A percentile compares a stretch with the other conserved stretches of the same genome.
These are phyloP conservation scores for Geosmithia putterillii DNA, from an alignment of 2,329 filamentous ascomycete genomes.

Conservation along the genomic window DNA sequence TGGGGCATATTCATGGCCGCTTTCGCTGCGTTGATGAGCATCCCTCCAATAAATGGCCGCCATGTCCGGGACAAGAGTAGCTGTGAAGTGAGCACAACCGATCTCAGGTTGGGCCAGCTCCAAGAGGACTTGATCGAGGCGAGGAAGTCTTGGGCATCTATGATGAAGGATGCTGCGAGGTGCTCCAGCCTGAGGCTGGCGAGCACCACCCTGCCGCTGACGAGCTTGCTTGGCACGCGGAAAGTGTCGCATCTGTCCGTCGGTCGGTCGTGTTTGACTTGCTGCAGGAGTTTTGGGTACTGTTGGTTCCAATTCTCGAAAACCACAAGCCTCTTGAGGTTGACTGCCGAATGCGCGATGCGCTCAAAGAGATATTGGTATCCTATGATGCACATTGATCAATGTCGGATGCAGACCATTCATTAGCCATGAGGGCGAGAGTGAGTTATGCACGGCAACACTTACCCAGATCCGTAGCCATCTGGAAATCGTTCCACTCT, in stretches of 20 bases:
- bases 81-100: constrained; percentile 16
- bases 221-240: constrained; percentile 9
- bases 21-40: constrained; percentile 13
- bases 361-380: neutral
- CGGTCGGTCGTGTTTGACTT: no score
- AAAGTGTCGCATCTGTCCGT: constrained; percentile 4
- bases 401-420: neutral
- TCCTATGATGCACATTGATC: neutral
- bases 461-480: constrained; percentile 14
- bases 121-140: constrained; percentile 7
- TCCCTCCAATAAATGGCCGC: constrained; percentile 8
- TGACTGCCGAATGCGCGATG: neutral
- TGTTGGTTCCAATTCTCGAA: constrained; percentile 22
- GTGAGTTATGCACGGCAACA: neutral
- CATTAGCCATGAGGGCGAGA: neutral
- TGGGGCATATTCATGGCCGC: constrained; percentile 14
- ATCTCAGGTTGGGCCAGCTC: constrained; percentile 17
- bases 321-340: constrained; percentile 15
- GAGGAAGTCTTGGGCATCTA: constrained; percentile 18
- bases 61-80: no score
- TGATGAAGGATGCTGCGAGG: constrained; percentile 18
- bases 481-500: constrained; percentile 11
- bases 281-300: constrained; percentile 8
- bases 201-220: constrained; percentile 14
- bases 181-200: constrained; percentile 14